These are phyloP conservation scores for Stagonosporopsis tanaceti DNA, from an alignment of 2,329 filamentous ascomycete genomes.

Conservation along the genomic window DNA sequence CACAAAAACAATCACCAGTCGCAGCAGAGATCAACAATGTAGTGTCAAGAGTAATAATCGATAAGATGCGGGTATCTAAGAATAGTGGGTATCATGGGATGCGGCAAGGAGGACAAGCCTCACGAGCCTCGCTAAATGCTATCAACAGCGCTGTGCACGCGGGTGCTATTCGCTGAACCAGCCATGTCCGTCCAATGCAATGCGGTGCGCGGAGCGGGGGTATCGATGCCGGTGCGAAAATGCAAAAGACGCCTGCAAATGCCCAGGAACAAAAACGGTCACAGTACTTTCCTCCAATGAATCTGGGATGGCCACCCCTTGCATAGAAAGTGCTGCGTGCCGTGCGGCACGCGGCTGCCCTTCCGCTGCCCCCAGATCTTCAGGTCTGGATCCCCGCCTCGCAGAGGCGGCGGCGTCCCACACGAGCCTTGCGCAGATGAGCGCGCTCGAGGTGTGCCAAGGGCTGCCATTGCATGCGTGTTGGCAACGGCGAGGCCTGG, in stretches of 20 bases:
- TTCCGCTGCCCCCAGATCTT: constrained; percentile 9
- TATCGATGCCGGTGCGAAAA: constrained; percentile 30
- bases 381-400: constrained; percentile 13
- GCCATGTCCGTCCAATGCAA: constrained; percentile 24
- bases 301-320: constrained; percentile 12
- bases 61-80: constrained; percentile 33
- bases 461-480: constrained; percentile 10
- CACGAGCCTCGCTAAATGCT: constrained; percentile 33
- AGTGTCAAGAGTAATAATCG: constrained; percentile 10
- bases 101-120: constrained; percentile 36
- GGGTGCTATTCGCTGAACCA: constrained; percentile 26
- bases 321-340: background rate
- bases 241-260: constrained; percentile 26
- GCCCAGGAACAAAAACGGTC: constrained; percentile 17
- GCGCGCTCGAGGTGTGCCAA: constrained; percentile 14
- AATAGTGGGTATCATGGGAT: constrained; percentile 41
- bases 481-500: constrained; percentile 5
- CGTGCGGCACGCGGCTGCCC: constrained; percentile 3
- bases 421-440: constrained; percentile 14
- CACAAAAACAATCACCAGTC: constrained; percentile 8
- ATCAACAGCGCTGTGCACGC: constrained; percentile 33
- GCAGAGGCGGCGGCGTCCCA: constrained; percentile 2
- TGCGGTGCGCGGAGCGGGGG: constrained; percentile 29
- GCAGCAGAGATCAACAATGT: background rate
- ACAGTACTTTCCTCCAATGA: constrained; percentile 29